Evolutionary conservation across 2,329 filamentous ascomycete genomes (phyloP).

Genomic region (Talaromyces sp.): DNA sequence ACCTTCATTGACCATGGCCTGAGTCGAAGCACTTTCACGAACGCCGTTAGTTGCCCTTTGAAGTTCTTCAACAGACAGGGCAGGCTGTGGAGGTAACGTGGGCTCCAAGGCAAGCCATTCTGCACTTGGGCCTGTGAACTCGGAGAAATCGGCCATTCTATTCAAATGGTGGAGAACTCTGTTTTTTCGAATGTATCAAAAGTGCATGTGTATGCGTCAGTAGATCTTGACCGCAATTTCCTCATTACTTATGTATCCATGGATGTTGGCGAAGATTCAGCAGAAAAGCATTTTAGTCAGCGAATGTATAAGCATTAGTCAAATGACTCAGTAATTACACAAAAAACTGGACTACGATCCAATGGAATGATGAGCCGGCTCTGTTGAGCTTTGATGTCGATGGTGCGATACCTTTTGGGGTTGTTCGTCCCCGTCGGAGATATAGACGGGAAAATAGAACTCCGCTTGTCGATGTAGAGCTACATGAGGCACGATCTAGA

Average conservation of each 20-base stretch:
- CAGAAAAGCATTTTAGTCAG: not conserved
- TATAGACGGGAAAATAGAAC: not conserved
- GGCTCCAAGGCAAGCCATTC: conserved; percentile 3
- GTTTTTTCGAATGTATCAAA: not conserved
- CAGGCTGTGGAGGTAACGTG: not conserved
- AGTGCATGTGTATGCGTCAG: not conserved
- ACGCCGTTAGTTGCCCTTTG: not conserved
- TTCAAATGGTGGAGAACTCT: not conserved
- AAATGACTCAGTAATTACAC: not conserved
- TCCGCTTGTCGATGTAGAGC: not conserved
- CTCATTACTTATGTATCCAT: not conserved
- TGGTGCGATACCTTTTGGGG: not conserved
- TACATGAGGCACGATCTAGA: no score
- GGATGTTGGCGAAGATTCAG: not conserved
- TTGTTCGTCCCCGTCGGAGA: not conserved
- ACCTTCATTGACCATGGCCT: conserved; percentile 1
- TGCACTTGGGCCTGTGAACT: conserved; percentile 1
- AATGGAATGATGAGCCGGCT: no score
- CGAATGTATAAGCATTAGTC: not conserved
- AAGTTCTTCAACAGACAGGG: not conserved
- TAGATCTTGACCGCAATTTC: not conserved
- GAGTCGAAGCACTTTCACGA: not conserved
- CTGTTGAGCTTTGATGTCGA: no score
- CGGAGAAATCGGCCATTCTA: not conserved
- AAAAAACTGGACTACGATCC: not conserved